A percentile compares a stretch with the other conserved stretches of the same genome.
phyloP scores from a whole-genome alignment of 768 basidiomycete genomes.

The Mrakia frigida region DNA sequence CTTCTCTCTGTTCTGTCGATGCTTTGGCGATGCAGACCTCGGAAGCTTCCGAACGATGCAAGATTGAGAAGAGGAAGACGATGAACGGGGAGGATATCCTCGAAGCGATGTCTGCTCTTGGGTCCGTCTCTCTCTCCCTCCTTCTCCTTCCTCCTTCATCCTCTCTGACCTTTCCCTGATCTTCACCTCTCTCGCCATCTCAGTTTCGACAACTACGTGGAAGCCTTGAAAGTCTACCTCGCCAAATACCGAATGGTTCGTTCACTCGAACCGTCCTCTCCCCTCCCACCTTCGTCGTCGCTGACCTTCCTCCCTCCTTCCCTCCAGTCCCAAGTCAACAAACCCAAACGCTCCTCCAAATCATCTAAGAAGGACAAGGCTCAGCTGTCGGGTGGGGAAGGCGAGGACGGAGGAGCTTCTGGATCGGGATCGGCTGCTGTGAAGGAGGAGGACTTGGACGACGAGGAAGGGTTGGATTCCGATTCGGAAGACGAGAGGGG shows the following conservation, averaged over 20 bases:
- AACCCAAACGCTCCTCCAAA: slow-evolving; percentile 24
- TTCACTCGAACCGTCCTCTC: not conserved
- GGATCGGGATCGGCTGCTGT: no score
- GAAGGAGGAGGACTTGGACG: not conserved
- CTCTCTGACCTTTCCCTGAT: not conserved
- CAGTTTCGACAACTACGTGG: slow-evolving; percentile 30
- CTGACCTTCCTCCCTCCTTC: not conserved
- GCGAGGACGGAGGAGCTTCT: no score
- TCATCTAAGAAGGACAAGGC: not conserved
- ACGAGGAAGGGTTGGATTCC: slow-evolving; percentile 5
- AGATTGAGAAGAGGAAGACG: slow-evolving; percentile 93
- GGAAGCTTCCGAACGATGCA: slow-evolving; percentile 91
- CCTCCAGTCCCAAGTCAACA: slow-evolving; percentile 23
- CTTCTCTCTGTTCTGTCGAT: no score
- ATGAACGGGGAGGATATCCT: slow-evolving; percentile 96
- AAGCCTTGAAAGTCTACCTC: slow-evolving; percentile 29
- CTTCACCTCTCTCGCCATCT: not conserved
- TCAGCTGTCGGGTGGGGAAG: not conserved
- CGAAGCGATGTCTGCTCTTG: slow-evolving; percentile 85
- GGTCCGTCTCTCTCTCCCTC: slow-evolving; percentile 51
- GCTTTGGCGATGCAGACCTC: slow-evolving; percentile 52
- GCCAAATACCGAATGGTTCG: slow-evolving; percentile 32
- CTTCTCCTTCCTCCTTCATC: not conserved
- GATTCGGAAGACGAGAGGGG: not conserved
- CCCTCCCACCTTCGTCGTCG: not conserved